Evolutionary conservation across 2,329 filamentous ascomycete genomes (phyloP), one percentile per base, ranked within the genome.

Genomic region (Nemania serpens): DNA sequence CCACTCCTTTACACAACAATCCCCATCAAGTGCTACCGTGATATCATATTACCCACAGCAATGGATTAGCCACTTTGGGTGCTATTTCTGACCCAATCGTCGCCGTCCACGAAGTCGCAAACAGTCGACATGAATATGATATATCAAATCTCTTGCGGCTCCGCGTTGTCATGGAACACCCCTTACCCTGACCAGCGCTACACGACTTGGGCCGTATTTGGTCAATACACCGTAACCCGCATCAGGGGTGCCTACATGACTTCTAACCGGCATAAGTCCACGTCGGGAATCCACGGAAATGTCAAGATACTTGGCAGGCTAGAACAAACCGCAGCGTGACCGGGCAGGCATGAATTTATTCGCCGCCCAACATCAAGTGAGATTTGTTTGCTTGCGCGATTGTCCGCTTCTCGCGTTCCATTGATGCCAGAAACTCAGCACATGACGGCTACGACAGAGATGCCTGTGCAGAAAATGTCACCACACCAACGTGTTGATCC

Each of bases 111-210:
- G 60, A 62, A 59, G 60, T 42, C 42, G 18, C 22, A 10, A 59
- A 43, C 36, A 55, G 49, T 47, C 51, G 55, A 39, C 36, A 43
- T 50, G 41, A 46, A 25, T 49, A 9, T 20, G 13, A 46, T 50
- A 41, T 49, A 33, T 46, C 49, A 50, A 43, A 53, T 58, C n/a
- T 37, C 22, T 57, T 61, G 59, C 55, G 59, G 54, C 59, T 61
- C 59, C 39, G 50, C 50, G 39, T 34, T n/a, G 5, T 39, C 20
- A 25, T 50, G 46, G 36, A 51, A 20, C 36, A 43, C 36, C 49
- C 49, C 55, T 51, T 51, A 51, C 55, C 55, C 59, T 58, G 34
- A 36, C 13, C 12, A 46, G 33, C 7, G 50, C 54, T 33, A 12
- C 12, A 5, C 37, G 25, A 25, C 18, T 45, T 46, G 13, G 49